Evolutionary conservation across 1,139 yeast genomes (phyloP), one percentile per base, ranked within the genome.

Genomic region (Hyphopichia pseudoburtonii): DNA sequence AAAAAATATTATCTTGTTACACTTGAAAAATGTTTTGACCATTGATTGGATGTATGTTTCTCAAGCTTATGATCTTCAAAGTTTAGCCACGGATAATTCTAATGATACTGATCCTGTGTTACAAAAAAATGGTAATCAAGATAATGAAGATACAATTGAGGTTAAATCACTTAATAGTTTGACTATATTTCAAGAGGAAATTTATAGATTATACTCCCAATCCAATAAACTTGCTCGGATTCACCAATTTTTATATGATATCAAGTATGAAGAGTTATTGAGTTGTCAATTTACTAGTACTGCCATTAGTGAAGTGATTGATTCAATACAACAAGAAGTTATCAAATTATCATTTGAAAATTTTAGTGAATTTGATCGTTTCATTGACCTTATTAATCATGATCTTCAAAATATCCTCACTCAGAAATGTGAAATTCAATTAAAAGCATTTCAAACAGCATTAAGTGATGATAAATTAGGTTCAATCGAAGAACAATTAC

Each of bases 21-120:
- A 39, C 3, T 41, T 67, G 18, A 38, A 45, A 15, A 48, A 52
- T 0, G 64, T 77, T 3, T 38, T 62, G 15, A 45, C 55, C 2
- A 52, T 78, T 3, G 63, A 67, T 18, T 86, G 95, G 95, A 70
- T 67, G 5, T 64, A 73, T 10, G 54, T 84, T 15, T 59, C 73
- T 0, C 76, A 73, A 41, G 80, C 79, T 0, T 58, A 70, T 32
- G 85, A 80, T 33, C 48, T 70, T 28, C 52, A 51, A 25, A 40
- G 44, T 15, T 34, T 54, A 3, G 39, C 44, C 28, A 33, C 38
- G 33, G 44, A 51, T 10, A 7, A 40, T 23, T 46, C 26, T 12
- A 24, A 37, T 3, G 44, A 42, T 8, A 30, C 17, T 8, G 41
- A 35, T 11, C 15, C 38, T 4, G 18, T 36, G 3, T 12, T 28